Conservation (phyloP, 768 basidiomycete genomes). For the Serpula lacrymans region DNA sequence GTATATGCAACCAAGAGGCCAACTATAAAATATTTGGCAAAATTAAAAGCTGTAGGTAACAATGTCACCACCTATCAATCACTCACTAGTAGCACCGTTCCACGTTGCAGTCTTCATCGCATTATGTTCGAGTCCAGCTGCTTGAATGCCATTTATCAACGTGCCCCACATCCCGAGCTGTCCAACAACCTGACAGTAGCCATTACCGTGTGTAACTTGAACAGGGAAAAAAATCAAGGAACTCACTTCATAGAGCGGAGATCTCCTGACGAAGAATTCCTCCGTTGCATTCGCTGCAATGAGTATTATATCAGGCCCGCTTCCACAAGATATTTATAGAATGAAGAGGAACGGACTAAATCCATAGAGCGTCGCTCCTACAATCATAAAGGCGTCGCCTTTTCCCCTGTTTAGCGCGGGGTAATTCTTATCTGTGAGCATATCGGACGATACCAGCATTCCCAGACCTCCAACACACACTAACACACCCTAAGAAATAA, state of each 20-base stretch:
- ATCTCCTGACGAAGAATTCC: slow-evolving; percentile 77
- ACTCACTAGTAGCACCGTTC: slow-evolving; percentile 67
- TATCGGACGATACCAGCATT: slow-evolving; percentile 75
- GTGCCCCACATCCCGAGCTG: slow-evolving; percentile 85
- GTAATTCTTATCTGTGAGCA: slow-evolving; percentile 75
- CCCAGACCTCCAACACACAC: slow-evolving; percentile 76
- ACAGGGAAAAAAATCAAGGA: neutral
- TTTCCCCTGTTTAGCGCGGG: slow-evolving; percentile 61
- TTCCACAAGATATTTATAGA: neutral
- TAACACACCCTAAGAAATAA: slow-evolving; percentile 52
- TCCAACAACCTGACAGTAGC: slow-evolving; percentile 62
- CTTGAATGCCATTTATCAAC: slow-evolving; percentile 76
- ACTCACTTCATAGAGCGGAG: slow-evolving; percentile 72
- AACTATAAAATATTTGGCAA: slow-evolving; percentile 28
- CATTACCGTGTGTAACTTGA: neutral
- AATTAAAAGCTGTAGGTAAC: slow-evolving; percentile 32
- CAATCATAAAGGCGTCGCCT: slow-evolving; percentile 85
- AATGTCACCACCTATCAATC: slow-evolving; percentile 34
- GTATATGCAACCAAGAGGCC: slow-evolving; percentile 54
- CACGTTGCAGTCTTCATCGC: slow-evolving; percentile 65
- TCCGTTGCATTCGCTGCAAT: slow-evolving; percentile 91
- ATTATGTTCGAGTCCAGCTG: slow-evolving; percentile 68
- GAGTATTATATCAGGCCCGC: slow-evolving; percentile 4
- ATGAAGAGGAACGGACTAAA: slow-evolving; percentile 54
- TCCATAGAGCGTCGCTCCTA: slow-evolving; percentile 82